Conservation (phyloP, 768 basidiomycete genomes). For the Mycena haematopus region DNA sequence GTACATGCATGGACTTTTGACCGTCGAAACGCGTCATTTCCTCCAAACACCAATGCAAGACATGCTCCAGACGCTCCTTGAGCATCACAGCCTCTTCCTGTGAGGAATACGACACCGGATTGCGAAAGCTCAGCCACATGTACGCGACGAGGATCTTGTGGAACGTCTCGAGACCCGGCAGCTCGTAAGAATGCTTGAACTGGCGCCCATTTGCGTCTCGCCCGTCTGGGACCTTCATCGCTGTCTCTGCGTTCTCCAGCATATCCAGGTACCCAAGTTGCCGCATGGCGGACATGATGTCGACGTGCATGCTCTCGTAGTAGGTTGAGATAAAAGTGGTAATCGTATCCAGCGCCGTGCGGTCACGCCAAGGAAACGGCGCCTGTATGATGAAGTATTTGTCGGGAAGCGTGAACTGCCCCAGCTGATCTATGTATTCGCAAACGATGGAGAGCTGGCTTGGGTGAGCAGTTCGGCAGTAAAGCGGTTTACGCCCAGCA, state of each 20-base stretch:
- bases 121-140: constrained; percentile 83
- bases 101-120: constrained; percentile 70
- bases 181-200: constrained; percentile 16
- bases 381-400: constrained; percentile 53
- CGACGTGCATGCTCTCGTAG: constrained; percentile 46
- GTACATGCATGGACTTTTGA: background rate
- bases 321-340: constrained; percentile 51
- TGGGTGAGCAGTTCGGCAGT: constrained; percentile 44
- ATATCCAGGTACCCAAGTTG: constrained; percentile 45
- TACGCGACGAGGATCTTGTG: constrained; percentile 83
- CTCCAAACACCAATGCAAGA: constrained; percentile 67
- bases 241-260: constrained; percentile 49
- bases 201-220: constrained; percentile 3
- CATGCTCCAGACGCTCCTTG: constrained; percentile 68
- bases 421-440: constrained; percentile 50
- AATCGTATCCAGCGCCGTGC: constrained; percentile 40
- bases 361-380: constrained; percentile 62
- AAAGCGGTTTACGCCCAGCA: constrained; percentile 50
- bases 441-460: constrained; percentile 33
- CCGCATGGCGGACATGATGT: constrained; percentile 45
- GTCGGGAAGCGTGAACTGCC: constrained; percentile 50
- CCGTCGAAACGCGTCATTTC: constrained; percentile 39
- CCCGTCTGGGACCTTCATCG: constrained; percentile 34
- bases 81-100: constrained; percentile 53
- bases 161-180: constrained; percentile 64